Conservation (phyloP, 805 yeast genomes). For the Barnettozyma sp. region DNA sequence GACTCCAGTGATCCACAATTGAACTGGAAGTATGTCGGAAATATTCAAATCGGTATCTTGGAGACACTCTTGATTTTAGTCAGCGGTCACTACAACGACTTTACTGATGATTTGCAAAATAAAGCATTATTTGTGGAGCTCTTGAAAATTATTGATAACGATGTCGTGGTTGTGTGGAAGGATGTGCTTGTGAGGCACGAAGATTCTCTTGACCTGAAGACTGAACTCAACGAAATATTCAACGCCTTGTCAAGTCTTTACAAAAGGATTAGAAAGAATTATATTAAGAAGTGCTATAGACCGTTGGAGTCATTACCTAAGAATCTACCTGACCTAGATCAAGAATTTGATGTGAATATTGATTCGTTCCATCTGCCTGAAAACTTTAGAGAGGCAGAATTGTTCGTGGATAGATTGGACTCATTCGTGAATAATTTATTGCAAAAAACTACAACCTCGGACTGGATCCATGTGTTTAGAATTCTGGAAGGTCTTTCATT, state of each 20-base stretch:
- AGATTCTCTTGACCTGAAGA: constrained; percentile 16
- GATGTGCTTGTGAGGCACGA: constrained; percentile 24
- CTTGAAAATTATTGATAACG: constrained; percentile 61
- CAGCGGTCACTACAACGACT: constrained; percentile 66
- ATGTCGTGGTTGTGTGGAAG: constrained; percentile 48
- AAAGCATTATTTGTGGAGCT: constrained; percentile 56
- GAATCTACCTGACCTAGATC: constrained; percentile 6
- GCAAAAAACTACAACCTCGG: constrained; percentile 50
- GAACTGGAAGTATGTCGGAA: constrained; percentile 62
- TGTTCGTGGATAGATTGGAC: constrained; percentile 60
- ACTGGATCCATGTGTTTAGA: constrained; percentile 77
- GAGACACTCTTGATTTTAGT: constrained; percentile 70
- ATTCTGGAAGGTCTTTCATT: constrained; percentile 63
- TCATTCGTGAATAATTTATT: constrained; percentile 51
- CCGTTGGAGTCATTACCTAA: constrained; percentile 34
- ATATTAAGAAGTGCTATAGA: constrained; percentile 63
- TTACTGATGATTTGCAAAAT: constrained; percentile 58
- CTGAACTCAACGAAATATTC: constrained; percentile 26
- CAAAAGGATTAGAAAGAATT: constrained; percentile 58
- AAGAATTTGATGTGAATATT: constrained; percentile 3
- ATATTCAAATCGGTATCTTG: constrained; percentile 74
- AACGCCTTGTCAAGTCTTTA: constrained; percentile 37
- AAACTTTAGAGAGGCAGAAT: constrained; percentile 45
- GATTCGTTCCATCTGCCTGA: constrained; percentile 20
- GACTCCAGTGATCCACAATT: constrained; percentile 38